phyloP scores from a whole-genome alignment of 352 stramenopile genomes.

The Phytopythium aichiense region DNA sequence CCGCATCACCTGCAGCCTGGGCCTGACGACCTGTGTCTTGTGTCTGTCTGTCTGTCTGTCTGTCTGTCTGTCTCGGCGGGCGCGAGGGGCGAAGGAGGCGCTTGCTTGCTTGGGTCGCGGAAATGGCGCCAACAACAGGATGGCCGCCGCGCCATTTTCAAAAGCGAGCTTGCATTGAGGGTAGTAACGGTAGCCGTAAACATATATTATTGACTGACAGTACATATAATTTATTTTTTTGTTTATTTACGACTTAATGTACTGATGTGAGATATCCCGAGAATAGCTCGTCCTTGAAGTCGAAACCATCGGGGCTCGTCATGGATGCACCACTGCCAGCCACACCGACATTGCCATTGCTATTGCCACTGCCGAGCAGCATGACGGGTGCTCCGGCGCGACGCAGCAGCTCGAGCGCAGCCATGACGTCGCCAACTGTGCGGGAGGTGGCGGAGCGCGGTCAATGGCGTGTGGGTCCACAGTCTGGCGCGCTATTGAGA shows the following conservation, averaged over 20 bases:
- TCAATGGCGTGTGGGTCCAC: constrained; percentile 4
- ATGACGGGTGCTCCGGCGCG: not conserved
- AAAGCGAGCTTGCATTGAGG: too few relatives aligned
- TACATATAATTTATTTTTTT: too few relatives aligned
- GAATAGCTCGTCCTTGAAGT: not conserved
- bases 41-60: not conserved
- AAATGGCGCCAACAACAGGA: too few relatives aligned
- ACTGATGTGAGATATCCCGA: too few relatives aligned
- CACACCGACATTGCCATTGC: too few relatives aligned
- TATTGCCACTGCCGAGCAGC: not conserved
- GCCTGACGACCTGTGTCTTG: not conserved
- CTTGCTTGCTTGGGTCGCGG: too few relatives aligned
- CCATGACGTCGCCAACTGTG: not conserved
- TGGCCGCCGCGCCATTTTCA: too few relatives aligned
- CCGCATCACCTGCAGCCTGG: not conserved
- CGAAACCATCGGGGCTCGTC: not conserved
- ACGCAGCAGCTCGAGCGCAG: constrained; percentile 2
- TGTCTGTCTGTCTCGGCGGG: not conserved
- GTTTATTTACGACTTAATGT: too few relatives aligned
- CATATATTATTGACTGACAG: too few relatives aligned
- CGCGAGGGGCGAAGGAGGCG: too few relatives aligned
- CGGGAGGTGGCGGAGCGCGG: not conserved
- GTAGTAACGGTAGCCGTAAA: too few relatives aligned
- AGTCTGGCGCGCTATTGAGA: not conserved
- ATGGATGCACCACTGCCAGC: too few relatives aligned